Percentiles rank a stretch among this genome's conserved stretches.
phyloP scores from a whole-genome alignment of 768 basidiomycete genomes.

The Rhodotorula graminis region DNA sequence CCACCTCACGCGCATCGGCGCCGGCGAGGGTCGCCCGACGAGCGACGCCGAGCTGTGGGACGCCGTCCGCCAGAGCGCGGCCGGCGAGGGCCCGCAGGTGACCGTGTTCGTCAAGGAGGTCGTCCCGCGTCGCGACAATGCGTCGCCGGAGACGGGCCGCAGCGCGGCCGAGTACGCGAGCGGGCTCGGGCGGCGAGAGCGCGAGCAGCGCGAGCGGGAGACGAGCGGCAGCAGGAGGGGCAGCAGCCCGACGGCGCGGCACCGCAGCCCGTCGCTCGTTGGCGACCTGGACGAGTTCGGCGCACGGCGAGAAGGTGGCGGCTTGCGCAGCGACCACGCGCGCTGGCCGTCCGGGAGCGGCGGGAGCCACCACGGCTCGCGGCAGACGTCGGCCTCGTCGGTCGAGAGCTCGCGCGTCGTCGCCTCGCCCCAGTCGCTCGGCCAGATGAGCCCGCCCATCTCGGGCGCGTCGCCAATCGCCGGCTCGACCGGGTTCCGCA shows the following conservation, averaged over 20 bases:
- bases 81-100: conserved; percentile 56
- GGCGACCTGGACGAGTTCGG: conserved; percentile 13
- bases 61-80: conserved; percentile 50
- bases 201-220: not conserved
- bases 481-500: not conserved
- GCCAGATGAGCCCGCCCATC: not conserved
- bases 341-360: not conserved
- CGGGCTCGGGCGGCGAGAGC: not conserved
- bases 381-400: not conserved
- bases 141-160: conserved; percentile 49
- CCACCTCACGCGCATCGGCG: conserved; percentile 81
- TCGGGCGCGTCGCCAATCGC: not conserved
- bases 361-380: not conserved
- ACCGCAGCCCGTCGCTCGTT: not conserved
- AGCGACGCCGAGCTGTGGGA: conserved; percentile 65
- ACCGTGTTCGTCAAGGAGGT: conserved; percentile 79
- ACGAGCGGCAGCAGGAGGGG: not conserved
- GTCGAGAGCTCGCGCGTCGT: not conserved
- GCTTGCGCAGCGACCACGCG: conserved; percentile 22
- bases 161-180: conserved; percentile 1
- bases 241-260: not conserved
- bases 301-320: not conserved
- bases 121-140: conserved; percentile 56
- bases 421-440: not conserved
- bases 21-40: conserved; percentile 68